Evolutionary conservation across 495 filamentous ascomycete genomes (phyloP).

Genomic region (Penicillium bovifimosum): DNA sequence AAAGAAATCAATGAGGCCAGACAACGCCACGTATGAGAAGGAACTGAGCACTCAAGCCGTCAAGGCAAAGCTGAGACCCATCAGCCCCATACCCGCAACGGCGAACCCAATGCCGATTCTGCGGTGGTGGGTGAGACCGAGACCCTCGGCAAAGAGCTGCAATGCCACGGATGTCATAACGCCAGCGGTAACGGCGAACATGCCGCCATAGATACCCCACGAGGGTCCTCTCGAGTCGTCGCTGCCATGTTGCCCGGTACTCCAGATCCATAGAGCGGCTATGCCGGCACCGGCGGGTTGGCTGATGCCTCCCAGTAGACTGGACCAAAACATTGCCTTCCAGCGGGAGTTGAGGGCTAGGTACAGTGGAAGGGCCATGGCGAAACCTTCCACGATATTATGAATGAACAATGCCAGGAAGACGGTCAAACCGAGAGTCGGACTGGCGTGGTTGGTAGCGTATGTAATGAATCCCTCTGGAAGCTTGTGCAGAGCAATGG

Average conservation of each 20-base stretch:
- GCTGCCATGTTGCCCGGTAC: conserved; percentile 45
- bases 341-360: conserved; percentile 71
- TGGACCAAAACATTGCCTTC: conserved; percentile 79
- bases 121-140: conserved; percentile 74
- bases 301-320: conserved; percentile 74
- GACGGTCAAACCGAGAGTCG: conserved; percentile 77
- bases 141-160: conserved; percentile 80
- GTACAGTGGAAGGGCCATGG: conserved; percentile 85
- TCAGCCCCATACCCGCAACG: conserved; percentile 81
- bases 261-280: conserved; percentile 76
- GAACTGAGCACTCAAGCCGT: conserved; percentile 43
- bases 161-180: conserved; percentile 93
- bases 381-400: conserved; percentile 96
- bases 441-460: conserved; percentile 94
- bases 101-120: conserved; percentile 78
- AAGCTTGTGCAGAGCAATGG: conserved; percentile 93
- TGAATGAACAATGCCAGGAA: conserved; percentile 96
- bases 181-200: conserved; percentile 86
- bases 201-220: conserved; percentile 72
- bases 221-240: conserved; percentile 46
- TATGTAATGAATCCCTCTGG: conserved; percentile 99
- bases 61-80: conserved; percentile 83
- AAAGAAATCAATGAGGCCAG: not conserved
- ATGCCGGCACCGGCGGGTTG: conserved; percentile 83
- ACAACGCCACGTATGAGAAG: not conserved